phyloP scores from a whole-genome alignment of 2,329 filamentous ascomycete species.

The Stachybotrys echinatus region DNA sequence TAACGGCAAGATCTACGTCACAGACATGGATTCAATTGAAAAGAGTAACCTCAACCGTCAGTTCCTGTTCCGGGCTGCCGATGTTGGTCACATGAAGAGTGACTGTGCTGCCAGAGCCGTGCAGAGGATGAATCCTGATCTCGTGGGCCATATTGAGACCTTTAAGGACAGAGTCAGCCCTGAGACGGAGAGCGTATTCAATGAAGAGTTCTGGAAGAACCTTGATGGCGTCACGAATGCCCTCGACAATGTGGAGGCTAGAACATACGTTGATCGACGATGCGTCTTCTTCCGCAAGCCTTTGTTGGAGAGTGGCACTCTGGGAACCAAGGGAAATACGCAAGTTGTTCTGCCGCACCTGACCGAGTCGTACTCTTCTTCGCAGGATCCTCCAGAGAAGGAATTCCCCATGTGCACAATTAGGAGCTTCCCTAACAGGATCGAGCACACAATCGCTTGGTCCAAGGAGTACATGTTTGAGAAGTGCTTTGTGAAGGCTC shows the following conservation, averaged over 20 bases:
- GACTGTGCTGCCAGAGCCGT: conserved; percentile 89
- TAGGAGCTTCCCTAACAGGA: conserved; percentile 94
- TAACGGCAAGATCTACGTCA: conserved; percentile 83
- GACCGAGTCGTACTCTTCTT: conserved; percentile 93
- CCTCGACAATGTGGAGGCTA: conserved; percentile 93
- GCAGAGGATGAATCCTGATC: conserved; percentile 89
- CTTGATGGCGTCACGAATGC: conserved; percentile 95
- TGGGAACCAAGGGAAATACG: conserved; percentile 98
- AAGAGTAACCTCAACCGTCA: conserved; percentile 98
- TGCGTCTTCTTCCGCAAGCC: conserved; percentile 99
- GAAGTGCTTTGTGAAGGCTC: conserved; percentile 85
- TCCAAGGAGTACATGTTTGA: conserved; percentile 88
- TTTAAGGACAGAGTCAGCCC: conserved; percentile 85
- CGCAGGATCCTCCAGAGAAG: conserved; percentile 95
- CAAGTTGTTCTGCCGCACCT: conserved; percentile 88
- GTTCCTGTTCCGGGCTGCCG: conserved; percentile 88
- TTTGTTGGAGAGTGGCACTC: conserved; percentile 89
- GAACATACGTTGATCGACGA: conserved; percentile 91
- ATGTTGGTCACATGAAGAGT: conserved; percentile 96
- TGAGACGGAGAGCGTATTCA: conserved; percentile 91
- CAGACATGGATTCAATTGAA: conserved; percentile 98
- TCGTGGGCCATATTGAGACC: conserved; percentile 78
- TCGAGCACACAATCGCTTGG: conserved; percentile 99
- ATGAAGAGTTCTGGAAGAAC: conserved; percentile 83
- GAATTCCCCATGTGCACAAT: conserved; percentile 99